These are phyloP conservation scores for Amanita rimosa DNA, from an alignment of 768 basidiomycete genomes.

Conservation along the genomic window DNA sequence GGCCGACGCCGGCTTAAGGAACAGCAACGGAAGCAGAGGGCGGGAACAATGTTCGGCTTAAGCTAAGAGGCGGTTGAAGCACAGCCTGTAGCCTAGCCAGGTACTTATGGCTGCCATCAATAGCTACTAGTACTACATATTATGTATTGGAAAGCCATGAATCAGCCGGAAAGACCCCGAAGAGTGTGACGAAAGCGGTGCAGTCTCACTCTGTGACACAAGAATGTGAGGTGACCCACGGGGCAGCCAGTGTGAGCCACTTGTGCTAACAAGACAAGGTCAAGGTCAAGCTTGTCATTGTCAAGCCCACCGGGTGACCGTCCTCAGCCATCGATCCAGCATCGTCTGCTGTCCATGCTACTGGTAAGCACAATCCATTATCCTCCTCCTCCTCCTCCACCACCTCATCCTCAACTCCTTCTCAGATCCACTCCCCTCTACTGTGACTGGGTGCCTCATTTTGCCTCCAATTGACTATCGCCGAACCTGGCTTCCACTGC, in stretches of 20 bases:
- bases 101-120: too few relatives aligned
- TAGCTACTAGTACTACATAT: too few relatives aligned
- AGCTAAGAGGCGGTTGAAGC: too few relatives aligned
- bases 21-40: too few relatives aligned
- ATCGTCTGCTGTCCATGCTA: not conserved
- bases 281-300: too few relatives aligned
- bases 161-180: not conserved
- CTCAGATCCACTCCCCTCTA: not conserved
- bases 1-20: too few relatives aligned
- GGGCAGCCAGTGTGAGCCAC: too few relatives aligned
- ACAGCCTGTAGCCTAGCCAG: too few relatives aligned
- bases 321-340: not conserved
- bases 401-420: not conserved
- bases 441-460: not conserved
- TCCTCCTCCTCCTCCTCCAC: not conserved
- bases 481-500: not conserved
- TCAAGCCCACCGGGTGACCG: too few relatives aligned
- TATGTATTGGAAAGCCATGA: not conserved
- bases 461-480: not conserved
- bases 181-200: constrained; percentile 1
- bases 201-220: not conserved
- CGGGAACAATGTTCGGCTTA: too few relatives aligned
- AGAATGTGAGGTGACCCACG: too few relatives aligned
- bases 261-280: too few relatives aligned
- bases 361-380: not conserved